Evolutionary conservation across 345 rosid genomes (phyloP), one percentile per base, ranked within the genome.

Genomic region (Noccaea bulbosa): DNA sequence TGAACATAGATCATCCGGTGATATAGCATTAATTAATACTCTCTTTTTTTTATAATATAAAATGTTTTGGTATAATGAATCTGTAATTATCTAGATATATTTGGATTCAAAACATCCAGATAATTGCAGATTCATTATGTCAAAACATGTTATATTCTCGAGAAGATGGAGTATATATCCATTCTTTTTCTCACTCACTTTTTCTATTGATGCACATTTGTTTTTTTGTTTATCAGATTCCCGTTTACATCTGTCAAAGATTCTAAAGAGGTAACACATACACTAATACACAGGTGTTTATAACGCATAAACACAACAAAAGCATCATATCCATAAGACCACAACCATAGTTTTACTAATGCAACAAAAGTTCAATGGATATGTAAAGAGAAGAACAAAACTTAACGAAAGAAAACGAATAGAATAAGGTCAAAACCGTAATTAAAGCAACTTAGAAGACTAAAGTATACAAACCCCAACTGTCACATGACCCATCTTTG

Each of bases 401-500:
- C 47, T 0, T 15, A 4, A 3, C 1, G 3, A 22, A 41, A 49
- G 8, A 40, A 50, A 27, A 67, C 63, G 14, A 53, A 40, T 16
- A 41, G 30, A 57, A 11, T 1, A 51, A 62, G 72, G 80, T 59
- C 74, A 75, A 24, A n/a, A 45, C 33, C 27, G 71, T 77, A 79
- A 69, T 47, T 68, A 54, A 17, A 17, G 8, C 3, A n/a, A 56
- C 71, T n/a, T 8, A 41, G 10, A 69, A 47, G 75, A 43, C 71
- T 61, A 39, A 45, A 24, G 17, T 38, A 57, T 33, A 22, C 51
- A 67, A 50, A 14, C 16, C 41, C 65, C 67, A 81, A 69, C 81
- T 59, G 83, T 78, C 81, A 79, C 69, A 59, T 65, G 71, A 69
- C 65, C 79, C 70, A 68, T 69, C 79, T 75, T 69, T 68, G 58